A percentile compares a stretch with the other conserved stretches of the same genome.
Conservation (phyloP, 2,329 filamentous ascomycete species). For the Pseudogymnoascus sp. region DNA sequence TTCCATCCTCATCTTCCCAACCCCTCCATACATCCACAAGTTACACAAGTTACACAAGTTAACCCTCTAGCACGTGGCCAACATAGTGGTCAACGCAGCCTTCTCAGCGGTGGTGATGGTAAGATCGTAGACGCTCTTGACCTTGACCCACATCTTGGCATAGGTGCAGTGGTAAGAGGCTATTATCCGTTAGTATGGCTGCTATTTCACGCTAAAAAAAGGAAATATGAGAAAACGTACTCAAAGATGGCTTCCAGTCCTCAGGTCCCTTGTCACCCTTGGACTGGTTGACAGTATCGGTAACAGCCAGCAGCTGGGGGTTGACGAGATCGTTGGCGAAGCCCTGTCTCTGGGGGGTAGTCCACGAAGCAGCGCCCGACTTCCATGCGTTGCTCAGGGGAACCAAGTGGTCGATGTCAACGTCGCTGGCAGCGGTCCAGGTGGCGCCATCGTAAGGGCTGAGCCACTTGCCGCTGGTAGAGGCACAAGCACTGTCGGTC, state of each 20-base stretch:
- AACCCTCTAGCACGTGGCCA: constrained; percentile 52
- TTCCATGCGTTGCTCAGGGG: constrained; percentile 77
- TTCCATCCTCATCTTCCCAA: neutral
- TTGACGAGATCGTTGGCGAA: constrained; percentile 74
- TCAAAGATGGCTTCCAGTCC: constrained; percentile 65
- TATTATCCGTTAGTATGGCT: constrained; percentile 22
- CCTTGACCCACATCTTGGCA: constrained; percentile 65
- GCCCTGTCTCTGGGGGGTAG: constrained; percentile 55
- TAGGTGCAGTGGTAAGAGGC: constrained; percentile 71
- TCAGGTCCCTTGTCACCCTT: constrained; percentile 74
- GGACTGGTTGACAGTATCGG: constrained; percentile 64
- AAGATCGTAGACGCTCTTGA: constrained; percentile 67
- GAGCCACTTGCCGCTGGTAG: constrained; percentile 62
- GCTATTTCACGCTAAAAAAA: neutral
- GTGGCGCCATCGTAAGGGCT: constrained; percentile 68
- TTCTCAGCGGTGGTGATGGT: constrained; percentile 69
- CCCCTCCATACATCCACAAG: neutral
- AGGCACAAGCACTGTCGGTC: constrained; percentile 51
- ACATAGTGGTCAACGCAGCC: constrained; percentile 57
- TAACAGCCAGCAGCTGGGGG: constrained; percentile 75
- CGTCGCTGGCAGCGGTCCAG: constrained; percentile 61
- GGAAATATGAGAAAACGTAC: constrained; percentile 32
- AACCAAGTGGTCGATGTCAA: constrained; percentile 82
- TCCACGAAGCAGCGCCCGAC: constrained; percentile 69
- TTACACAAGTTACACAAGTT: neutral